Base-by-base conservation (phyloP, 2,329 filamentous ascomycete genomes). In the Triangularia setosa region DNA sequence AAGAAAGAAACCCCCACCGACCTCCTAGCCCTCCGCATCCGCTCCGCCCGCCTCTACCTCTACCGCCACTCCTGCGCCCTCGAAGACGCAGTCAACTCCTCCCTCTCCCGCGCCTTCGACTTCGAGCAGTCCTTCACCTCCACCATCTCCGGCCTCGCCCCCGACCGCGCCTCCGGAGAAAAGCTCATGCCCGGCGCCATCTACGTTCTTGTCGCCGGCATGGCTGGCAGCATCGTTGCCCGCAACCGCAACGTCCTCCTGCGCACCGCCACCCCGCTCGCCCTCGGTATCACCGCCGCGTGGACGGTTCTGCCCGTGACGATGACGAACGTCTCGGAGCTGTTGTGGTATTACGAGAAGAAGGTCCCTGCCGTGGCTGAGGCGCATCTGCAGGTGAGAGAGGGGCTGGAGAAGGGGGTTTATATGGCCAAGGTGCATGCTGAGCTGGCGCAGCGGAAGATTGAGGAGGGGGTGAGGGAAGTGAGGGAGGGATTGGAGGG, bases 261-360 rank as follows among this genome's bases (percentile, higher is more conserved):
- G 61, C 88, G 95, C 70, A 88, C 89, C 61, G 82, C 88, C 1
- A 84, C 91, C 1, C 95, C 95, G 11, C 78, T 94, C 58, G 88
- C 89, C 21, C 87, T 97, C 53, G 95, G 93, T 69, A 80, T 96
- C 68, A 88, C 88, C 63, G 91, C 93, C 63, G 93, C 91, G 65
- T 95, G 93, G 87, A 83, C 88, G 66, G 88, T 97, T 44, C 80
- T 99, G 58, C 95, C 95, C 54, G 83, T 95, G 69, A 99, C 95
- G 52, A 96, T 93, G 85, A 82, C 87, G 76, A 99, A 99, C 78
- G 87, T 96, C 27, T 88, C 89, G 53, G 89, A 94, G 74, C 81
- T 98, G 74, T 80, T 90, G 55, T 99, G 95, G 95, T 88, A 87
- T 75, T 99, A 95, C 77, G 95, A 99, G 87, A 86, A 96, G 84